These are phyloP conservation scores for Coprinopsis sp. DNA, from an alignment of 768 basidiomycete species.

Conservation along the genomic window DNA sequence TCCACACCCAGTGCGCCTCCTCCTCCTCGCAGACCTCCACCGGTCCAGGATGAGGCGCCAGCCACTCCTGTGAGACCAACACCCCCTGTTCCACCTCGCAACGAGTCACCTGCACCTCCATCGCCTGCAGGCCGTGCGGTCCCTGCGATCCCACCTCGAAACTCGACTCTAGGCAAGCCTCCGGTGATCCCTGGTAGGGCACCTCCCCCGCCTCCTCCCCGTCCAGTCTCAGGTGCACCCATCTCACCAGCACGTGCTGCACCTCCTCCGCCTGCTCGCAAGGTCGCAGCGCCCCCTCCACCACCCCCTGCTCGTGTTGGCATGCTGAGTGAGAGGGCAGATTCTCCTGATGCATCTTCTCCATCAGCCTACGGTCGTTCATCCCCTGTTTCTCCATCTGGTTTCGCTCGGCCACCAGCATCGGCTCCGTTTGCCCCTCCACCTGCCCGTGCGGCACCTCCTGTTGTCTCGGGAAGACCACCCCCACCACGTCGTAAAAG, in stretches of 20 bases:
- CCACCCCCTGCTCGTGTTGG: constrained; percentile 16
- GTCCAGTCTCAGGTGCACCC: constrained; percentile 23
- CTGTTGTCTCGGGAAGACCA: constrained; percentile 12
- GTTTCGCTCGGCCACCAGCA: constrained; percentile 26
- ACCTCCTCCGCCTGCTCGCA: constrained; percentile 37
- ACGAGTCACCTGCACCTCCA: constrained; percentile 29
- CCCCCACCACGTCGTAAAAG: constrained; percentile 39
- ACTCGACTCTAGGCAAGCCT: constrained; percentile 11
- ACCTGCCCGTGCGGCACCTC: constrained; percentile 25
- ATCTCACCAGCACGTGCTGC: constrained; percentile 28
- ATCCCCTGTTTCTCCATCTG: constrained; percentile 23
- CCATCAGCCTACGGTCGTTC: too few species aligned
- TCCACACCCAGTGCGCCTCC: constrained; percentile 27
- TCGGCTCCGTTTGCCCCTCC: constrained; percentile 29
- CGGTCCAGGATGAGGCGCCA: constrained; percentile 27
- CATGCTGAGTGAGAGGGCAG: constrained; percentile 11
- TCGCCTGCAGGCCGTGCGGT: constrained; percentile 24
- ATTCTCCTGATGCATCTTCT: constrained; percentile 11
- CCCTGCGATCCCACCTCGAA: constrained; percentile 33
- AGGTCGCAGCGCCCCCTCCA: constrained; percentile 15
- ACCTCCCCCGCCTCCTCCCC: constrained; percentile 18
- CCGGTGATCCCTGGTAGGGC: constrained; percentile 8
- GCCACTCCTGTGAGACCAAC: constrained; percentile 34
- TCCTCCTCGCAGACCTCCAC: constrained; percentile 37
- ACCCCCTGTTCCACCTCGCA: constrained; percentile 38